phyloP scores from a whole-genome alignment of 2,329 filamentous ascomycete genomes.

The Dactylella cylindrospora region DNA sequence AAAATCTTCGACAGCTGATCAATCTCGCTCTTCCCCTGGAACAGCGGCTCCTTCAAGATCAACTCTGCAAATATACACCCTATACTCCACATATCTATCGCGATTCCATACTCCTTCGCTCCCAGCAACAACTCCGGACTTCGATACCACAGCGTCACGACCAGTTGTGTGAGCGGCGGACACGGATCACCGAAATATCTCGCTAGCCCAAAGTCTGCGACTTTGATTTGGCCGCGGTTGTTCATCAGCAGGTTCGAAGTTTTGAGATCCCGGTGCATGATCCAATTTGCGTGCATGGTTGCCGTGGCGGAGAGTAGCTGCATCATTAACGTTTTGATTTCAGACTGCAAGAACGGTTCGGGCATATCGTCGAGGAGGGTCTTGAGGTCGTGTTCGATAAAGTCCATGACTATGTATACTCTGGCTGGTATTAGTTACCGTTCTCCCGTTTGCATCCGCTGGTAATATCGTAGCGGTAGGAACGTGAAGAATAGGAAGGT shows the following conservation, averaged over 20 bases:
- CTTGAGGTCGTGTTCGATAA: conserved; percentile 95
- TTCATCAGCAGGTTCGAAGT: conserved; percentile 92
- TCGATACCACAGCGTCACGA: conserved; percentile 97
- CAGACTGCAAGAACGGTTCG: conserved; percentile 87
- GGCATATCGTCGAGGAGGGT: conserved; percentile 90
- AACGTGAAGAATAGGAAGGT: background rate
- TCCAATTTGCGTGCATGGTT: conserved; percentile 86
- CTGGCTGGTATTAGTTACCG: conserved; percentile 55
- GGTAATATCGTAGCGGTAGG: no score
- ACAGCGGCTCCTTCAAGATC: conserved; percentile 74
- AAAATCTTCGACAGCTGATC: conserved; percentile 88
- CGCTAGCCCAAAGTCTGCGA: conserved; percentile 98
- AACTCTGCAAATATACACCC: conserved; percentile 96
- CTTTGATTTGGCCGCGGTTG: conserved; percentile 90
- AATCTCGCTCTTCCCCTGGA: conserved; percentile 90
- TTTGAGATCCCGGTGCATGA: conserved; percentile 90
- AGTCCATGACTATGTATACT: conserved; percentile 94
- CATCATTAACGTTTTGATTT: conserved; percentile 83
- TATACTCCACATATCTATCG: conserved; percentile 92
- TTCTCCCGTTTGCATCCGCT: conserved; percentile 52
- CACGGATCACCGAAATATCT: conserved; percentile 79
- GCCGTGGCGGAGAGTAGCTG: conserved; percentile 79
- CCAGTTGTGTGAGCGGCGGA: conserved; percentile 76
- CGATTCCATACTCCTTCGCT: conserved; percentile 69
- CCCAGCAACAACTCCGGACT: conserved; percentile 87